Evolutionary conservation across 176 grass and related monocot genomes (phyloP), one percentile per base, ranked within the genome.

Genomic region (Zoysia pacifica): DNA sequence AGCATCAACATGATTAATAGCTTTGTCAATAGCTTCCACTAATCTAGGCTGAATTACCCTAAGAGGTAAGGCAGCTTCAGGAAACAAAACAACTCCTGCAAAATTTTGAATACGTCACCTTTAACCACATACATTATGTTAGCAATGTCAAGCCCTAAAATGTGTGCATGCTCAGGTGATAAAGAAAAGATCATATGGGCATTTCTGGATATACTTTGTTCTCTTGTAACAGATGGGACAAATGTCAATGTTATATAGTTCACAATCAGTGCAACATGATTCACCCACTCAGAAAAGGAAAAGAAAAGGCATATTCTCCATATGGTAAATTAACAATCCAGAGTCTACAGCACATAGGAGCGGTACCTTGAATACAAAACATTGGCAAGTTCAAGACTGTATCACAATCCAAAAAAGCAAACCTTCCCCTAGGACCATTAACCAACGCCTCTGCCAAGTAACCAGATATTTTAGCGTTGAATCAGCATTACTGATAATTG

Each of bases 21-120:
- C 92, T 72, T 89, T 98, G 78, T 93, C 81, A 89, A 98, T 80
- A 81, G 90, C 74, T 81, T 79, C 86, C 81, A 87, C 55, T 78
- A 93, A 91, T 85, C 76, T 88, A 91, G 73, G 64, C 41, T 88
- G 86, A 80, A 93, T 70, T 80, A 95, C 86, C 84, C 82, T 87
- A 75, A 95, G 90, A 70, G 84, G 82, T n/a, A 99, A 75, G 60
- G 86, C 69, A 72, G 88, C 84, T 81, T 92, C 90, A 87, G 96
- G 92, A 81, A 99, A 99, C 75, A 95, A 91, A 87, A 99, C 86
- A 88, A 93, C 76, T 64, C 92, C 92, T 99, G 75, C 62, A 79
- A 73, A 83, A 75, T 62, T 83, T 89, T 68, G 18, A 84, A 64
- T 11, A 46, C 35, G 84, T 73, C 70, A 90, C 20, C 60, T 45